phyloP scores from a whole-genome alignment of 2,329 filamentous ascomycete species.

The Acrocalymma vagum region DNA sequence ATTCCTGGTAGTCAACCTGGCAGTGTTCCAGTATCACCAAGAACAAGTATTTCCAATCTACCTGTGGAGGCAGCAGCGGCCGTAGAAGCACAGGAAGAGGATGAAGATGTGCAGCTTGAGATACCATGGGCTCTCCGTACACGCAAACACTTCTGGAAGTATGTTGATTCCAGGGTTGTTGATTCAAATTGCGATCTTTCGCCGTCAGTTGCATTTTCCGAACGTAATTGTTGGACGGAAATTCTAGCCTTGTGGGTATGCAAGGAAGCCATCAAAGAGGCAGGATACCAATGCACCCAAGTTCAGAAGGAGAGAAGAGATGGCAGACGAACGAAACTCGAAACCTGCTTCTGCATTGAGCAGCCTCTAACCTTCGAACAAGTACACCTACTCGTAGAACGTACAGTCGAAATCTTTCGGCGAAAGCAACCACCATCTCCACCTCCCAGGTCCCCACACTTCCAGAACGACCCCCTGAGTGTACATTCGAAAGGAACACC shows the following conservation, averaged over 20 bases:
- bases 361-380: conserved; percentile 43
- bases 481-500: conserved; percentile 33
- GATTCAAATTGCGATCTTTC: conserved; percentile 37
- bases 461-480: conserved; percentile 25
- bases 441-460: conserved; percentile 21
- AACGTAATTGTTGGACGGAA: conserved; percentile 45
- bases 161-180: conserved; percentile 41
- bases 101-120: conserved; percentile 37
- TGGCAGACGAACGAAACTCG: conserved; percentile 40
- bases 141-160: conserved; percentile 43
- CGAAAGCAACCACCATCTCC: conserved; percentile 26
- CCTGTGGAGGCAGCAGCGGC: conserved; percentile 42
- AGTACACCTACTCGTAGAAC: conserved; percentile 46
- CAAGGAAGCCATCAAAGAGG: conserved; percentile 46
- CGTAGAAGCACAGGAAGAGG: conserved; percentile 40
- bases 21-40: conserved; percentile 30
- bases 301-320: conserved; percentile 43
- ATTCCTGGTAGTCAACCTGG: conserved; percentile 12
- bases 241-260: conserved; percentile 49
- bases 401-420: conserved; percentile 48
- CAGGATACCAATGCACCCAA: conserved; percentile 35
- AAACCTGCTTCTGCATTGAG: conserved; percentile 46
- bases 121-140: conserved; percentile 48
- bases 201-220: conserved; percentile 33
- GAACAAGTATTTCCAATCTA: conserved; percentile 32